These are phyloP conservation scores for Ambrosiella cleistominuta DNA, from an alignment of 2,329 filamentous ascomycete species.

Conservation along the genomic window DNA sequence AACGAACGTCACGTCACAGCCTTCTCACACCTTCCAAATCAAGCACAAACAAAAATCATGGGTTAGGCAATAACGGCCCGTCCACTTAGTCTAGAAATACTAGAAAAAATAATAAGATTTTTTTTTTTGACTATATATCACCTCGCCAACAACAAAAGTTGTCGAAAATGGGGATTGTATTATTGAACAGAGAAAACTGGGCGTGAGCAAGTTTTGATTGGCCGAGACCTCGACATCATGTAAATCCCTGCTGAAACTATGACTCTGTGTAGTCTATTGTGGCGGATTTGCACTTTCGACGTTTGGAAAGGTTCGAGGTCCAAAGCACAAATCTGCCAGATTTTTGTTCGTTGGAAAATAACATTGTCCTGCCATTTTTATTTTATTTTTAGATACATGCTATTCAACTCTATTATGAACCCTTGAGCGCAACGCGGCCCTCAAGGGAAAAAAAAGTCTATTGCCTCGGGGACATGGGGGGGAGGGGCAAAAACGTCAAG, in stretches of 20 bases:
- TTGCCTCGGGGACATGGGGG: background rate
- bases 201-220: constrained; percentile 32
- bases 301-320: background rate
- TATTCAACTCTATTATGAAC: background rate
- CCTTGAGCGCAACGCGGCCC: background rate
- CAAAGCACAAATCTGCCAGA: too few species aligned
- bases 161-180: background rate
- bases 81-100: background rate
- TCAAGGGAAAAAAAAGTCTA: background rate
- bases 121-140: background rate
- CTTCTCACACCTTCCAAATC: background rate
- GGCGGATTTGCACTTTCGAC: background rate
- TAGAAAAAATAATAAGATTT: background rate
- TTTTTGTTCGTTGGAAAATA: too few species aligned
- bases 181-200: background rate
- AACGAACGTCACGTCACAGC: background rate
- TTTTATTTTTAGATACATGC: too few species aligned
- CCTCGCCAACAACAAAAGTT: background rate
- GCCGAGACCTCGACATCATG: background rate
- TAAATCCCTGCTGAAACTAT: background rate
- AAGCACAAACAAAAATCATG: background rate
- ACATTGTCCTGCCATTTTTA: too few species aligned
- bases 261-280: background rate
- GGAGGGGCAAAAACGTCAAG: background rate
- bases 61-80: background rate